Evolutionary conservation across 495 filamentous ascomycete species (phyloP).

Genomic region (Penicillium diatomitis): DNA sequence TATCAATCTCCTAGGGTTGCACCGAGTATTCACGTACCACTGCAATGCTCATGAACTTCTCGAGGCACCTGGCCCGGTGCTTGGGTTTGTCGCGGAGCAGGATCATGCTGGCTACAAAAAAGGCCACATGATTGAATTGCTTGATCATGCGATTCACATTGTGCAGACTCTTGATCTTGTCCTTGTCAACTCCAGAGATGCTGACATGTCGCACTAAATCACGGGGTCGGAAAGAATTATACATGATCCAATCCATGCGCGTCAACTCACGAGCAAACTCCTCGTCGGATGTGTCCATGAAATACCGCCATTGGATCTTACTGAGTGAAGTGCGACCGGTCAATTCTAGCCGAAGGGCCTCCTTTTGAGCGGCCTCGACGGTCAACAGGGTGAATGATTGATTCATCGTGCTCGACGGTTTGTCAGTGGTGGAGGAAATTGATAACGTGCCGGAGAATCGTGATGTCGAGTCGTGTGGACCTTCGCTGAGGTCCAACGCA

Average conservation of each 20-base stretch:
- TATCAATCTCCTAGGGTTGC: background rate
- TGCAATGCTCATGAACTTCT: constrained; percentile 88
- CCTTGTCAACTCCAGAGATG: constrained; percentile 57
- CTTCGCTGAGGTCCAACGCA: constrained; percentile 36
- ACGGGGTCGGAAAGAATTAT: constrained; percentile 88
- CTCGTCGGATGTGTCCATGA: constrained; percentile 73
- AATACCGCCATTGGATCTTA: constrained; percentile 72
- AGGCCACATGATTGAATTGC: constrained; percentile 93
- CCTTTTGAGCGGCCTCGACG: constrained; percentile 64
- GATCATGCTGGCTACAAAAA: constrained; percentile 84
- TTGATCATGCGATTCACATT: constrained; percentile 90
- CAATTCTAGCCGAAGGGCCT: constrained; percentile 59
- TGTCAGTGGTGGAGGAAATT: constrained; percentile 30
- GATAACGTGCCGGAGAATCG: constrained; percentile 37
- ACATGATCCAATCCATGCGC: constrained; percentile 94
- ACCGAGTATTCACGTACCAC: constrained; percentile 28
- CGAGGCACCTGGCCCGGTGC: constrained; percentile 78
- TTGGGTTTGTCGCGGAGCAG: constrained; percentile 93
- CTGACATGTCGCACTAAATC: constrained; percentile 89
- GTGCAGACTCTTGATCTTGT: constrained; percentile 67
- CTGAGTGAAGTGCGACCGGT: constrained; percentile 49
- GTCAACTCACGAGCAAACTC: constrained; percentile 87
- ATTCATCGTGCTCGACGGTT: constrained; percentile 28
- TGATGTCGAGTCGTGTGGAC: constrained; percentile 26
- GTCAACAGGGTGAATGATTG: constrained; percentile 42